Percentiles rank a stretch among this genome's conserved stretches.
These are phyloP conservation scores for Sugiyamaella floridensis DNA, from an alignment of 805 yeast species.

Conservation along the genomic window DNA sequence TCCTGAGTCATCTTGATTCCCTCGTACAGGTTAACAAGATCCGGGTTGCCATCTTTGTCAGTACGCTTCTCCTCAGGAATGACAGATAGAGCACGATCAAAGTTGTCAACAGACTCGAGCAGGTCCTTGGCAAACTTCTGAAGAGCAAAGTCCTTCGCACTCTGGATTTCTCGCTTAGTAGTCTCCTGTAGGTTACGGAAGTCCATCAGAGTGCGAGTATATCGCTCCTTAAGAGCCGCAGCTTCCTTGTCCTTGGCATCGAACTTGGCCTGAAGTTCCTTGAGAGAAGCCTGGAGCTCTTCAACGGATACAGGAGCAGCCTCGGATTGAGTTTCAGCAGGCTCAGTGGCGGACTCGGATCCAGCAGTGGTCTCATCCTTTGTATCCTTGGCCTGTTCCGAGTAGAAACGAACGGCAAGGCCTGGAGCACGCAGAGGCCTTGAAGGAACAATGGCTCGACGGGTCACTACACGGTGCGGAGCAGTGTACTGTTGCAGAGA, in stretches of 20 bases:
- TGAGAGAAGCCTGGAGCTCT: constrained; percentile 17
- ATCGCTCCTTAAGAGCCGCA: constrained; percentile 76
- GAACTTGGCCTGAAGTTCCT: constrained; percentile 45
- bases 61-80: constrained; percentile 29
- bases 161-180: constrained; percentile 78
- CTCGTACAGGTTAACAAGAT: constrained; percentile 68
- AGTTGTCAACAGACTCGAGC: constrained; percentile 83
- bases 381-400: constrained; percentile 12
- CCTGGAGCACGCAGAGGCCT: background rate
- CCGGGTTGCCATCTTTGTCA: constrained; percentile 45
- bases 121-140: constrained; percentile 89
- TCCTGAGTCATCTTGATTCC: constrained; percentile 89
- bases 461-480: background rate
- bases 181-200: constrained; percentile 89
- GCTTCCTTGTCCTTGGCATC: constrained; percentile 52
- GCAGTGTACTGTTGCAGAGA: background rate
- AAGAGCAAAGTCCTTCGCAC: constrained; percentile 83
- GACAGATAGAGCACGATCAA: constrained; percentile 79
- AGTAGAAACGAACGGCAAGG: constrained; percentile 5
- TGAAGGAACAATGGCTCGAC: background rate
- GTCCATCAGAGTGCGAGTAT: constrained; percentile 80
- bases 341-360: constrained; percentile 4
- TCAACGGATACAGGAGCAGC: constrained; percentile 19
- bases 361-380: constrained; percentile 9
- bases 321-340: constrained; percentile 17